Percentiles rank a stretch among this genome's conserved stretches.
phyloP scores from a whole-genome alignment of 768 basidiomycete genomes.

The Mrakia blollopis region DNA sequence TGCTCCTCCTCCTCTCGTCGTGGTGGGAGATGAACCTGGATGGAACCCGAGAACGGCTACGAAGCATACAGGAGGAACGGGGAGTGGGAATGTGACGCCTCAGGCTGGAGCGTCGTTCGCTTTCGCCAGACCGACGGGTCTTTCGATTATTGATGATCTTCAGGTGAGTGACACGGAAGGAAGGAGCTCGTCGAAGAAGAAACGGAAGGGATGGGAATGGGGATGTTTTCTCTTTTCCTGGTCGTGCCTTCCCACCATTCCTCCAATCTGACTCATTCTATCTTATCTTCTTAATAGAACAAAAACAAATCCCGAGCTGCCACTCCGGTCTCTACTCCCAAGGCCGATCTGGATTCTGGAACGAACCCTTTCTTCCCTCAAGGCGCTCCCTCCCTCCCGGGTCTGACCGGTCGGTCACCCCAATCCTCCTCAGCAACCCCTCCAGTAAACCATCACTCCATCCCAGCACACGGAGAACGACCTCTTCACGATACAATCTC shows the following conservation, averaged over 20 bases:
- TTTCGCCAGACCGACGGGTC: constrained; percentile 7
- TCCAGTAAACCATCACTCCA: background rate
- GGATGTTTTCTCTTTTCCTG: background rate
- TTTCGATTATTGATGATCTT: constrained; percentile 33
- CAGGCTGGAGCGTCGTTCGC: constrained; percentile 1
- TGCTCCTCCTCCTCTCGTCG: background rate
- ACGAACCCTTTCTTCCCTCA: constrained; percentile 30
- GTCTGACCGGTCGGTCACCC: background rate
- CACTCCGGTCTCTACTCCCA: constrained; percentile 5
- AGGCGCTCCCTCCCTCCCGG: background rate
- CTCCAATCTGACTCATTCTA: background rate
- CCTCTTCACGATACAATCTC: background rate
- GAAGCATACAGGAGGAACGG: background rate
- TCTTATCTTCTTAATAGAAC: background rate
- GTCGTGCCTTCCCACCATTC: background rate
- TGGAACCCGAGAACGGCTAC: background rate
- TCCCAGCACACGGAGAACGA: constrained; percentile 2
- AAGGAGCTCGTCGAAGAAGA: too few species aligned
- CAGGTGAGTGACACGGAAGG: constrained; percentile 9
- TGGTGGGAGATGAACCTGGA: background rate
- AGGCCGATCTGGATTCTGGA: constrained; percentile 13
- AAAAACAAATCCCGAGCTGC: background rate
- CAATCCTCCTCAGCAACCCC: background rate
- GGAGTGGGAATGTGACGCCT: background rate
- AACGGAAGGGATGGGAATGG: background rate